Evolutionary conservation across 371 early-diverging fungal genomes (phyloP), one percentile per base, ranked within the genome.

Genomic region (Mucor racemosus): DNA sequence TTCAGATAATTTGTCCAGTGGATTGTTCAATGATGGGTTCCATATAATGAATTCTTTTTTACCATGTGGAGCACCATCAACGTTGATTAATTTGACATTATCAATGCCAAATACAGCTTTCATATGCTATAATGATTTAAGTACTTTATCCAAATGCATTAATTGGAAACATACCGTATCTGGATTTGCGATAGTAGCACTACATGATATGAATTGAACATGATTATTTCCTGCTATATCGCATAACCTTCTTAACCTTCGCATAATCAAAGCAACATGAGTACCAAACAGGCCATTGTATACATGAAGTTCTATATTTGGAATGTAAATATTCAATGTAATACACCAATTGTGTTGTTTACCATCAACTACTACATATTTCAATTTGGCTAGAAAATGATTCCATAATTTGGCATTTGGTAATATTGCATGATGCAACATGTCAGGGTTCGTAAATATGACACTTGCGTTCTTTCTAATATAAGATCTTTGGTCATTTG

Each of bases 361-460:
- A 88, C 88, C 91, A 74, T 95, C 95, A 14, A 95, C 73, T 0
- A 95, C 87, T 1, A 94, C 85, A 59, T 84, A 83, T 54, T 73
- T 76, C 44, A 95, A 62, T 1, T 76, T 58, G 1, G 33, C 39
- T 35, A 91, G 69, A 68, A 92, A 89, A 15, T 58, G 31, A 7
- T 53, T 67, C 94, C 94, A 95, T 21, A 68, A 60, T 14, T 58
- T 58, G 3, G 77, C 69, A 60, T 85, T 78, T 0, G 93, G 94
- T 42, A 92, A 73, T 53, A 94, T 86, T 1, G 90, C 74, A 58
- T 83, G 71, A 71, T 95, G 94, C 8, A 95, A 73, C 79, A 91
- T 93, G 65, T 95, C 95, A 2, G 93, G 93, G 71, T 95, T 95
- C 10, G 93, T 94, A 39, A 94, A 81, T 2, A 94, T 77, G 0